phyloP scores from a whole-genome alignment of 257 asterid genomes.

The Gentiana dahurica region DNA sequence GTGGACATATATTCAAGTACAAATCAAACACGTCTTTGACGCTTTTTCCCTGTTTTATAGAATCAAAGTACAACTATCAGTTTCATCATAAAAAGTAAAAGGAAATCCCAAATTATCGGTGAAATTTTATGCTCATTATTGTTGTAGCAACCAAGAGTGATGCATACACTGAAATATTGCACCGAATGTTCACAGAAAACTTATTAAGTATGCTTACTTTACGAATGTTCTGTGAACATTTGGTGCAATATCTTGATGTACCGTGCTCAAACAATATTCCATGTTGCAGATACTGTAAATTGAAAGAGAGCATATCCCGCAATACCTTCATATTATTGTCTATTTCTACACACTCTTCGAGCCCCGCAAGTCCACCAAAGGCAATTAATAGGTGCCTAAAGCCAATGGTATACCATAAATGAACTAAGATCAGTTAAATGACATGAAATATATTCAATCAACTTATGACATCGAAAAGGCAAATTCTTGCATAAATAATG shows the following conservation, averaged over 20 bases:
- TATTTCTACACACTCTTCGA: slow-evolving; percentile 91
- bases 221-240: too few relatives aligned
- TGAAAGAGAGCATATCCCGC: background rate
- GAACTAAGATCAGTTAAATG: background rate
- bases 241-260: too few relatives aligned
- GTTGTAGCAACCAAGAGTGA: too few relatives aligned
- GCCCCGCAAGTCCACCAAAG: slow-evolving; percentile 97
- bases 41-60: slow-evolving; percentile 46
- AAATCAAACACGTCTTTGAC: slow-evolving; percentile 53
- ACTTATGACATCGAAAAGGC: too few relatives aligned
- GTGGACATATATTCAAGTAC: slow-evolving; percentile 79
- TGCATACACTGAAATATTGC: too few relatives aligned
- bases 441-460: background rate
- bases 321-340: slow-evolving; percentile 63
- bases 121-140: too few relatives aligned
- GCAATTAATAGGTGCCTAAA: slow-evolving; percentile 87
- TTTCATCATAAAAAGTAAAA: background rate
- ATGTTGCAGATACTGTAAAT: background rate
- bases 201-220: too few relatives aligned
- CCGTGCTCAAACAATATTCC: background rate
- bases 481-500: background rate
- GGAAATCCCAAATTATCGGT: background rate
- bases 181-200: too few relatives aligned
- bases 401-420: background rate
- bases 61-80: background rate